Conservation (phyloP, 148 eudicot species). For the Rhododendron ferrugineum region DNA sequence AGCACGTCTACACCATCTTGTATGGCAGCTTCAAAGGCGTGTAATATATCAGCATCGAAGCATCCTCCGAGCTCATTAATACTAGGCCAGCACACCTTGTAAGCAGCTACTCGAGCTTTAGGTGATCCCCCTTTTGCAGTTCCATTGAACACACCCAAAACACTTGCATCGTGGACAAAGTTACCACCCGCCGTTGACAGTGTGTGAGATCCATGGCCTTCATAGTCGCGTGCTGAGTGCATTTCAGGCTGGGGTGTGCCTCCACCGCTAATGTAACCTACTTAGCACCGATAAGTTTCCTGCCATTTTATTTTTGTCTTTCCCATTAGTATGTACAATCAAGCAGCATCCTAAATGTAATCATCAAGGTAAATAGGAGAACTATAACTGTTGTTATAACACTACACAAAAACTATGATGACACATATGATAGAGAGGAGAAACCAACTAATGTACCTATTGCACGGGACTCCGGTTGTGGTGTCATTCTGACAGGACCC, state of each 20-base stretch:
- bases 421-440: background rate
- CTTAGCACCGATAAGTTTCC: constrained; percentile 73
- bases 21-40: constrained; percentile 52
- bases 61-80: constrained; percentile 17
- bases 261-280: constrained; percentile 18
- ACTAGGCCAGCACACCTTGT: constrained; percentile 57
- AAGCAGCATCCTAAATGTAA: background rate
- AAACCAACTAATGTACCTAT: constrained; percentile 27
- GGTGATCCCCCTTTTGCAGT: constrained; percentile 75
- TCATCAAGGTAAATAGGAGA: background rate
- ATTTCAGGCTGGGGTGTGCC: background rate
- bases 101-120: constrained; percentile 60
- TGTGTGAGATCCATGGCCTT: constrained; percentile 68
- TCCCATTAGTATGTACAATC: background rate
- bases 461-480: constrained; percentile 30
- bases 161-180: constrained; percentile 43
- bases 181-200: constrained; percentile 63
- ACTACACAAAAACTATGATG: background rate
- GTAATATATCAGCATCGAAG: constrained; percentile 39
- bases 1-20: constrained; percentile 63
- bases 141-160: constrained; percentile 35
- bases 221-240: constrained; percentile 39
- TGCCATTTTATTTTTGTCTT: constrained; percentile 12
- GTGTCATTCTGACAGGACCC: constrained; percentile 40
- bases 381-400: background rate